Base-by-base conservation (phyloP, 257 asterid species). In the Solanum piurae region DNA sequence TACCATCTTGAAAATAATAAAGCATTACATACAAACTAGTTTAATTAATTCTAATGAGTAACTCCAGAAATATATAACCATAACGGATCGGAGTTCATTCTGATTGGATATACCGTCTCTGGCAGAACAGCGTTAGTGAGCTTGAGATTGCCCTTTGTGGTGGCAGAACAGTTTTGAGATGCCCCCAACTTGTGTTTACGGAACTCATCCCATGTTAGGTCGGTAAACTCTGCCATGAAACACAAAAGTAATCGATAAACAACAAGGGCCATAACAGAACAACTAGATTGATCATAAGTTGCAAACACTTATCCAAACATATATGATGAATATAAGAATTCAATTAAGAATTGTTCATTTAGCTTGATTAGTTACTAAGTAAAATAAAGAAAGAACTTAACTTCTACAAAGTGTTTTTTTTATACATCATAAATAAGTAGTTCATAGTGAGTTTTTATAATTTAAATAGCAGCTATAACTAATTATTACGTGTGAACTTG, bases 121-220 rank as follows among this genome's bases (percentile, higher is more conserved):
- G 99, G 99, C 64, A 95, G 92, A 85, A 88, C 83, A 7, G 25
- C 92, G 80, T 89, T 87, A 12, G 98, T 90, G 88, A 93, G 92
- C 91, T 94, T 93, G 93, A 95, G 98, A 88, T 90, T 97, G 87
- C 99, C 98, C 88, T 83, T 95, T 27, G 89, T 86, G 72, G 99
- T 97, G 73, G 99, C 99, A 52, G 99, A 97, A 90, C 99, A 97
- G 92, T 97, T 96, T 88, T 97, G 99, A 89, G 99, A 94, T 76
- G 98, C 99, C 87, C 99, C 99, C 89, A 97, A 83, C 86, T 86
- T 91, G 58, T 95, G 94, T 85, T 77, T 91, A 11, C 90, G 94
- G 94, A 97, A 97, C 92, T 97, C 99, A 2, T 95, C 97, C 99
- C 99, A 97, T 23, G 98, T 95, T 97, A 96, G 34, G 88, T 97